A percentile compares a stretch with the other conserved stretches of the same genome.
Conservation (phyloP, 2,329 filamentous ascomycete genomes). For the Bipolaris zeicola region DNA sequence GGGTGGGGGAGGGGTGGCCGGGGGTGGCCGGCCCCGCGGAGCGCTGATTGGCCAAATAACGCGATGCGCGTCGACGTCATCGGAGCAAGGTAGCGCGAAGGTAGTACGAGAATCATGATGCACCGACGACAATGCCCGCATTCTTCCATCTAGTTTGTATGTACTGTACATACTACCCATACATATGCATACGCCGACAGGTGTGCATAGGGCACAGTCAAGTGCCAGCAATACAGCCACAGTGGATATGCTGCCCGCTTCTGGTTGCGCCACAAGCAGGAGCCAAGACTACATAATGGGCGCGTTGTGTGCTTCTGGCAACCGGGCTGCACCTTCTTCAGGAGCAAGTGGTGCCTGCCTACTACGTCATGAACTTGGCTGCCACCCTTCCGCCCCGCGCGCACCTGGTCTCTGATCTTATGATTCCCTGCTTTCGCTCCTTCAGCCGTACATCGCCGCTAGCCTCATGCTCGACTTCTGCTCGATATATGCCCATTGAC, state of each 20-base stretch:
- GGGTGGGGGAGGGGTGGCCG: constrained; percentile 7
- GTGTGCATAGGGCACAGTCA: too few species aligned
- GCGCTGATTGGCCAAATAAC: constrained; percentile 17
- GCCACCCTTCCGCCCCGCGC: constrained; percentile 13
- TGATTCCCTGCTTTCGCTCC: constrained; percentile 27
- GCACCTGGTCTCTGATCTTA: constrained; percentile 6
- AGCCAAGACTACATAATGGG: constrained; percentile 5
- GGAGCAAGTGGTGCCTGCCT: constrained; percentile 6
- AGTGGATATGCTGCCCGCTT: constrained; percentile 18
- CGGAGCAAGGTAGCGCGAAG: constrained; percentile 12
- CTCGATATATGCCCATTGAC: constrained; percentile 1
- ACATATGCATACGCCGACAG: too few species aligned
- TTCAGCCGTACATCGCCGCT: constrained; percentile 12
- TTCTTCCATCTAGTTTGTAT: too few species aligned
- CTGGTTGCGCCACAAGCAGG: constrained; percentile 7
- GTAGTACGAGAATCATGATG: constrained; percentile 4
- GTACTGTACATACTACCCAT: too few species aligned
- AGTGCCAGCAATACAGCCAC: constrained; percentile 16
- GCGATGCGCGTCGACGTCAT: constrained; percentile 21
- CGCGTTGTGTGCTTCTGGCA: constrained; percentile 16
- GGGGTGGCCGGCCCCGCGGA: constrained; percentile 8
- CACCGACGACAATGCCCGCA: constrained; percentile 10
- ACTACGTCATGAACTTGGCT: constrained; percentile 28
- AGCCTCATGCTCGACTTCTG: constrained; percentile 1
- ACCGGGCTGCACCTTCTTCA: constrained; percentile 19